phyloP scores from a whole-genome alignment of 345 rosid species.

The Salix caprea region DNA sequence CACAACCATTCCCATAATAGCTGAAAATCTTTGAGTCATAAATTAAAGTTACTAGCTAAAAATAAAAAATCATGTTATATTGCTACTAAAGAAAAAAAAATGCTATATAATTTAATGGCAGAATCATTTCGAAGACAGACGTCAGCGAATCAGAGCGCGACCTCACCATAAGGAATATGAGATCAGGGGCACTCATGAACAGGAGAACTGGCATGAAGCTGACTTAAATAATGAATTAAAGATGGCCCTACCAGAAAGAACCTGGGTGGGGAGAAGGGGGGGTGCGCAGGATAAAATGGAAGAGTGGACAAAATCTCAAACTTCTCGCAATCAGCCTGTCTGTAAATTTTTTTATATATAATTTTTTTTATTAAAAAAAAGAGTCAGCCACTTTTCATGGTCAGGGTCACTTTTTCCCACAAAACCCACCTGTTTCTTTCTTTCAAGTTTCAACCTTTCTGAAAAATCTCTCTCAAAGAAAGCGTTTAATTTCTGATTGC shows the following conservation, averaged over 20 bases:
- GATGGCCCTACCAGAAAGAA: not conserved
- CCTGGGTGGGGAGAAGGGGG: not conserved
- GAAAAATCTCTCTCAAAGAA: not conserved
- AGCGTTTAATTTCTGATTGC: not conserved
- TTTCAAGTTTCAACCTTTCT: no score
- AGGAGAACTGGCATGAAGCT: not conserved
- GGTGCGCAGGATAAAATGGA: slow-evolving; percentile 40
- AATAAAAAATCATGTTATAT: no score
- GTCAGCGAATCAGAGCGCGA: not conserved
- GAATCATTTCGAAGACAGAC: not conserved
- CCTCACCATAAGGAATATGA: not conserved
- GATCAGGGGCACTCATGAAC: not conserved
- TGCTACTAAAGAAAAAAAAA: no score
- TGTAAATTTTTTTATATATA: not conserved
- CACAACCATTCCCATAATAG: not conserved
- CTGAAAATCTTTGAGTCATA: not conserved
- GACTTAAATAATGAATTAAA: not conserved
- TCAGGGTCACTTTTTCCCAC: slow-evolving; percentile 45
- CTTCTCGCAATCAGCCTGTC: not conserved
- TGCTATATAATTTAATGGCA: no score
- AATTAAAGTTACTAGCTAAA: not conserved
- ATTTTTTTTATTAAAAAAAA: not conserved
- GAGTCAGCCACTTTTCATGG: slow-evolving; percentile 23
- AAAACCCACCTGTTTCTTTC: not conserved
- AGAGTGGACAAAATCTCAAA: slow-evolving; percentile 1